Evolutionary conservation across 768 basidiomycete genomes (phyloP).

Genomic region (Multifurca ochricompacta): DNA sequence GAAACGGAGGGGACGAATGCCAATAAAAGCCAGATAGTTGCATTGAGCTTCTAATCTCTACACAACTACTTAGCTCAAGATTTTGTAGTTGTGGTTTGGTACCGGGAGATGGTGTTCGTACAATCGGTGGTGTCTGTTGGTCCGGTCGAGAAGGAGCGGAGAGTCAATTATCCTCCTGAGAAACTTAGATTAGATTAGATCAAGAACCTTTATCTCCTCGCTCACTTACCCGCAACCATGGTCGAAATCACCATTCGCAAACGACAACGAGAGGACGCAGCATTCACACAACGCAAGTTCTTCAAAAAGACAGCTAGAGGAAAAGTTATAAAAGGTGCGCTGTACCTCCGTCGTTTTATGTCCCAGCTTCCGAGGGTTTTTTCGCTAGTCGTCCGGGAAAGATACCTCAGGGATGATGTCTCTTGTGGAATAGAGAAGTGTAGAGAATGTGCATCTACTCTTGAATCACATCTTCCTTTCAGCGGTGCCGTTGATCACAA

Average conservation of each 20-base stretch:
- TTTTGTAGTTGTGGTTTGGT: neutral
- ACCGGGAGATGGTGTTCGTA: too few relatives aligned
- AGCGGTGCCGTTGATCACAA: constrained; percentile 52
- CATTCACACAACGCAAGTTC: constrained; percentile 80
- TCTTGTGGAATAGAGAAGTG: constrained; percentile 77
- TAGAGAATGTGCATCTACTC: constrained; percentile 42
- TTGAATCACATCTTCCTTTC: constrained; percentile 45
- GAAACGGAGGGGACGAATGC: constrained; percentile 35
- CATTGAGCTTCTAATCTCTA: constrained; percentile 28
- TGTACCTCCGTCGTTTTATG: neutral
- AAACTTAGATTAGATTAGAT: constrained; percentile 15
- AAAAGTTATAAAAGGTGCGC: constrained; percentile 84
- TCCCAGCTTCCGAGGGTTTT: neutral
- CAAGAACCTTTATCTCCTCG: too few relatives aligned
- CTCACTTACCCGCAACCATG: constrained; percentile 29
- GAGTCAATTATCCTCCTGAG: too few relatives aligned
- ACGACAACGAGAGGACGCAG: constrained; percentile 60
- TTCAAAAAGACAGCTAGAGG: constrained; percentile 94
- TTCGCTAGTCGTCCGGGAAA: constrained; percentile 75
- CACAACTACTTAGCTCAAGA: neutral
- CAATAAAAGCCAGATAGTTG: constrained; percentile 39
- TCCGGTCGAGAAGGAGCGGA: too few relatives aligned
- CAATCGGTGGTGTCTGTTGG: too few relatives aligned
- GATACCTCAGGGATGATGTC: constrained; percentile 90
- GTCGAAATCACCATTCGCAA: constrained; percentile 65